These are phyloP conservation scores for Diaporthe nobilis DNA, from an alignment of 2,329 filamentous ascomycete species.

Conservation along the genomic window DNA sequence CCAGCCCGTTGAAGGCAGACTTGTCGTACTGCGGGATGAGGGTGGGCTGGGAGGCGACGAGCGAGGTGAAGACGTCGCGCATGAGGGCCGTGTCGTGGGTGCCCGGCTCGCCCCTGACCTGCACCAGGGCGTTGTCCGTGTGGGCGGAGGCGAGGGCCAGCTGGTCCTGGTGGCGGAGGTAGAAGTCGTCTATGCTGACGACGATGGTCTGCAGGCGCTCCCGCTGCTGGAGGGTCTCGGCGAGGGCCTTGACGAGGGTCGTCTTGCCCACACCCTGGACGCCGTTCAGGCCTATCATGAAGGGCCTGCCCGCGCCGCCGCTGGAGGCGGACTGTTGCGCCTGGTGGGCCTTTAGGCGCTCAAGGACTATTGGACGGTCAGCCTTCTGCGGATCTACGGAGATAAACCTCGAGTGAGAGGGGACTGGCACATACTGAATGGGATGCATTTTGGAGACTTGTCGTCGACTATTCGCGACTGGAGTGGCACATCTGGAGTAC, in stretches of 20 bases:
- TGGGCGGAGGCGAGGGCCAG: slow-evolving; percentile 73
- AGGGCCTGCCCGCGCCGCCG: slow-evolving; percentile 64
- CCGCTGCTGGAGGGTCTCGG: slow-evolving; percentile 68
- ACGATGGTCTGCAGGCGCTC: slow-evolving; percentile 76
- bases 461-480: slow-evolving; percentile 74
- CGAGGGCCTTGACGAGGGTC: slow-evolving; percentile 81
- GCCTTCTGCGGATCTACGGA: no score
- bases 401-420: not conserved
- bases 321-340: slow-evolving; percentile 24
- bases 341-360: slow-evolving; percentile 62
- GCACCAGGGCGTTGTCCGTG: slow-evolving; percentile 80
- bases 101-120: slow-evolving; percentile 86
- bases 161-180: slow-evolving; percentile 81
- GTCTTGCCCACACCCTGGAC: slow-evolving; percentile 95
- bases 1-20: slow-evolving; percentile 79
- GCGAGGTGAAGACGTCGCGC: slow-evolving; percentile 70
- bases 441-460: slow-evolving; percentile 82
- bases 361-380: slow-evolving; percentile 58
- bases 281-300: slow-evolving; percentile 91
- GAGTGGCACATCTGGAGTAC: slow-evolving; percentile 48
- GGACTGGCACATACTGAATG: slow-evolving; percentile 65
- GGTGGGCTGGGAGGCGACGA: slow-evolving; percentile 67
- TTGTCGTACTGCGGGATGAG: slow-evolving; percentile 86
- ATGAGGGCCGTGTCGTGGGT: slow-evolving; percentile 83
- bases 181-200: slow-evolving; percentile 91